phyloP scores from a whole-genome alignment of 306 rosid species.

The Carpinus viminea region DNA sequence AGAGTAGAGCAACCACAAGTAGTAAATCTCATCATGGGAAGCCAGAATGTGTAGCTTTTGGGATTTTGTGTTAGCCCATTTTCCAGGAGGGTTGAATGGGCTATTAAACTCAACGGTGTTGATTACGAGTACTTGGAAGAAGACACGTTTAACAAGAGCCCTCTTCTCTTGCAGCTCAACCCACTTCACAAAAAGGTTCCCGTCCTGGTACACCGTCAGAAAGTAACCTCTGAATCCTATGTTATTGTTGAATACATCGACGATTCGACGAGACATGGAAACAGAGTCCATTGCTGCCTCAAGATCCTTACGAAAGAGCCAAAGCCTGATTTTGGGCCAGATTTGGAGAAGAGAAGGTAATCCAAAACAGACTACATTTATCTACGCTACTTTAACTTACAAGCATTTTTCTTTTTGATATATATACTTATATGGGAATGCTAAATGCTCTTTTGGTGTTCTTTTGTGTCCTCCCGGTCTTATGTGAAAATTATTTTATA shows the following conservation, averaged over 20 bases:
- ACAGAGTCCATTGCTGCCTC: background rate
- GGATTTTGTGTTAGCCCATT: slow-evolving; percentile 50
- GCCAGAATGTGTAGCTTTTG: slow-evolving; percentile 32
- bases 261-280: background rate
- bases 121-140: slow-evolving; percentile 44
- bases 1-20: too few species aligned
- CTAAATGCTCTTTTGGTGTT: too few species aligned
- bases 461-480: too few species aligned
- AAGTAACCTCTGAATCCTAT: too few species aligned
- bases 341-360: slow-evolving; percentile 20
- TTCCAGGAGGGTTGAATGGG: slow-evolving; percentile 42
- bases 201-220: background rate
- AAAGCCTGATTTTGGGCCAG: slow-evolving; percentile 8
- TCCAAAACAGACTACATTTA: too few species aligned
- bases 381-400: too few species aligned
- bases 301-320: slow-evolving; percentile 13
- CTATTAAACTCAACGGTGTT: slow-evolving; percentile 45
- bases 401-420: too few species aligned
- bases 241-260: slow-evolving; percentile 1
- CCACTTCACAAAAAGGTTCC: background rate
- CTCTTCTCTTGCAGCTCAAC: background rate
- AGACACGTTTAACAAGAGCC: slow-evolving; percentile 10
- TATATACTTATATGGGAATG: too few species aligned
- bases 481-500: too few species aligned
- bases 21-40: background rate